These are phyloP conservation scores for Alternaria brassicae DNA, from an alignment of 2,329 filamentous ascomycete genomes.

Conservation along the genomic window DNA sequence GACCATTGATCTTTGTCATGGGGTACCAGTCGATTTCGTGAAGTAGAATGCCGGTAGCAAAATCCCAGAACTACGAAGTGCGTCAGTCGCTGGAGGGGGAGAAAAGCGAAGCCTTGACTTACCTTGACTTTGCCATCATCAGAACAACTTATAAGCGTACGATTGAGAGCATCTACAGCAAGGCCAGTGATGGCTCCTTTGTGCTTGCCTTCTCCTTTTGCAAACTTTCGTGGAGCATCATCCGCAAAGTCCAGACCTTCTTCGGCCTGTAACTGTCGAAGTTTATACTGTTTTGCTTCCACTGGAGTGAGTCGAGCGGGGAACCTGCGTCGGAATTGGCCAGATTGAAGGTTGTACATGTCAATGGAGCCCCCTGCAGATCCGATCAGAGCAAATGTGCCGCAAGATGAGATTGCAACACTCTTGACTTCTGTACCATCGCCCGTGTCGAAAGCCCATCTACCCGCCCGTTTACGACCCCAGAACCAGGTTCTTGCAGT, in stretches of 20 bases:
- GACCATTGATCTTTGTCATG: constrained; percentile 75
- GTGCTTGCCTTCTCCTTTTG: constrained; percentile 72
- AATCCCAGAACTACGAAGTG: constrained; percentile 80
- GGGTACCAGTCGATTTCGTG: constrained; percentile 85
- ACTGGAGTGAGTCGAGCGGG: constrained; percentile 78
- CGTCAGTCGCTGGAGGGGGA: constrained; percentile 17
- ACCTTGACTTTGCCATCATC: constrained; percentile 88
- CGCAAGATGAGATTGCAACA: constrained; percentile 88
- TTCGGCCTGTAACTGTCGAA: constrained; percentile 66
- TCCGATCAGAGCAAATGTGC: constrained; percentile 90
- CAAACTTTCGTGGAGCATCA: constrained; percentile 47
- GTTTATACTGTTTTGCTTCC: constrained; percentile 78
- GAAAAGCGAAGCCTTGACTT: constrained; percentile 10
- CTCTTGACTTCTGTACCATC: constrained; percentile 83
- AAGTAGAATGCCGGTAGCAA: constrained; percentile 78
- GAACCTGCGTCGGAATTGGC: constrained; percentile 84
- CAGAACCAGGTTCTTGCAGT: constrained; percentile 97
- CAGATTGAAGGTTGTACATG: constrained; percentile 97
- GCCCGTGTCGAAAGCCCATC: constrained; percentile 89
- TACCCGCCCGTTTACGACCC: constrained; percentile 89
- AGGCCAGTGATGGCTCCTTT: constrained; percentile 84
- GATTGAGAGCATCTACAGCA: constrained; percentile 88
- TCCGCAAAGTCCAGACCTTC: constrained; percentile 39
- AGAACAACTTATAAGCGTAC: constrained; percentile 82
- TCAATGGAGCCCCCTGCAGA: constrained; percentile 84